These are phyloP conservation scores for Xenoacremonium recifei DNA, from an alignment of 2,329 filamentous ascomycete genomes.

Conservation along the genomic window DNA sequence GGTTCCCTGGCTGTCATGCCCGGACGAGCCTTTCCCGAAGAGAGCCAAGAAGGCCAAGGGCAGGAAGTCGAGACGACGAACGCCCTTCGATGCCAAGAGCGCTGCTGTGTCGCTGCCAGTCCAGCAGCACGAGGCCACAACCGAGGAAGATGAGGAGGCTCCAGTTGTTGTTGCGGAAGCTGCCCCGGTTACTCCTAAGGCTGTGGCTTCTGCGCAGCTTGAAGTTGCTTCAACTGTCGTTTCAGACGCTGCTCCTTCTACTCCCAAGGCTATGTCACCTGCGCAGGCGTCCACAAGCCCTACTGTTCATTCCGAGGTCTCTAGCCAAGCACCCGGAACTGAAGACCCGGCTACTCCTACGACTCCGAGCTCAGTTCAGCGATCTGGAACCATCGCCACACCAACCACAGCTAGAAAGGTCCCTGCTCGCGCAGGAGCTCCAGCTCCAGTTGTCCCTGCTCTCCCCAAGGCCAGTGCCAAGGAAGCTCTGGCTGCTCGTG, in stretches of 20 bases:
- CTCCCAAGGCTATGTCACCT: no score
- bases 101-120: constrained; percentile 42
- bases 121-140: constrained; percentile 35
- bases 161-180: no score
- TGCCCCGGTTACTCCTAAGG: no score
- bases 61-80: constrained; percentile 47
- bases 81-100: constrained; percentile 34
- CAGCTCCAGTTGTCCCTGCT: constrained; percentile 46
- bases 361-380: constrained; percentile 28
- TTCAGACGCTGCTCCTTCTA: no score
- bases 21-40: constrained; percentile 50
- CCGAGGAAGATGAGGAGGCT: constrained; percentile 21
- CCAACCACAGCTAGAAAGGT: constrained; percentile 26
- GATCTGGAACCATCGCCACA: constrained; percentile 20
- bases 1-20: constrained; percentile 58
- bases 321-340: constrained; percentile 25
- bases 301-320: constrained; percentile 15
- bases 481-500: constrained; percentile 24
- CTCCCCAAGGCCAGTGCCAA: constrained; percentile 40
- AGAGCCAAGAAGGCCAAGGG: constrained; percentile 35
- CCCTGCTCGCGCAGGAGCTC: constrained; percentile 33
- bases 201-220: no score
- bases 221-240: no score
- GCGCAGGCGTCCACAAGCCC: constrained; percentile 8
- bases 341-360: constrained; percentile 33